A percentile compares a stretch with the other conserved stretches of the same genome.
Evolutionary conservation across 2,329 filamentous ascomycete genomes (phyloP).

Genomic region (Alternaria gansuensis): DNA sequence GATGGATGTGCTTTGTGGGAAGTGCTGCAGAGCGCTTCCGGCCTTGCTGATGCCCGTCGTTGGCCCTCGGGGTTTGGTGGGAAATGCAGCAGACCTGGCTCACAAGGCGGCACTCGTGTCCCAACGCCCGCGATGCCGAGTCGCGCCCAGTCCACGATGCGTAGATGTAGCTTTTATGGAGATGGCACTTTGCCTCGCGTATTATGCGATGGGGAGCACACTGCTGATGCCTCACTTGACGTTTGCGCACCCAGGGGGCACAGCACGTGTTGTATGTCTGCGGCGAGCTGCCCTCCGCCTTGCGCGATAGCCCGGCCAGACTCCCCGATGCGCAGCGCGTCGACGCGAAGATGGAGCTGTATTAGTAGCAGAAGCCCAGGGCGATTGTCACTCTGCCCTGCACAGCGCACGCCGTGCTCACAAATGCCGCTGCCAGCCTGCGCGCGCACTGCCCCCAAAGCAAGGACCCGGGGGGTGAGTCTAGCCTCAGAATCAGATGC

Average conservation of each 20-base stretch:
- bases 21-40: slow-evolving; percentile 29
- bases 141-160: slow-evolving; percentile 40
- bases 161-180: slow-evolving; percentile 43
- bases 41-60: slow-evolving; percentile 19
- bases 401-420: slow-evolving; percentile 39
- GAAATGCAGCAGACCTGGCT: slow-evolving; percentile 28
- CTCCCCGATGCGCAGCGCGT: slow-evolving; percentile 37
- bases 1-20: slow-evolving; percentile 32
- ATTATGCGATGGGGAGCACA: slow-evolving; percentile 47
- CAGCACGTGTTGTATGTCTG: slow-evolving; percentile 35
- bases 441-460: slow-evolving; percentile 46
- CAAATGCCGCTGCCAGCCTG: slow-evolving; percentile 45
- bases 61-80: slow-evolving; percentile 24
- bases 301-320: slow-evolving; percentile 35
- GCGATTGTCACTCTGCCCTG: slow-evolving; percentile 47
- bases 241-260: slow-evolving; percentile 48
- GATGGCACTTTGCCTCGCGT: slow-evolving; percentile 45
- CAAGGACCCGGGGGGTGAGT: slow-evolving; percentile 44
- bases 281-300: slow-evolving; percentile 32
- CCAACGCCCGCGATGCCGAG: slow-evolving; percentile 41
- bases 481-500: slow-evolving; percentile 51
- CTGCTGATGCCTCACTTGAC: slow-evolving; percentile 51
- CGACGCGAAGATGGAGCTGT: slow-evolving; percentile 39
- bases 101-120: slow-evolving; percentile 38
- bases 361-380: slow-evolving; percentile 47